Conservation (phyloP, 1,284 basidiomycete species). For the Veloboletus limbatus region DNA sequence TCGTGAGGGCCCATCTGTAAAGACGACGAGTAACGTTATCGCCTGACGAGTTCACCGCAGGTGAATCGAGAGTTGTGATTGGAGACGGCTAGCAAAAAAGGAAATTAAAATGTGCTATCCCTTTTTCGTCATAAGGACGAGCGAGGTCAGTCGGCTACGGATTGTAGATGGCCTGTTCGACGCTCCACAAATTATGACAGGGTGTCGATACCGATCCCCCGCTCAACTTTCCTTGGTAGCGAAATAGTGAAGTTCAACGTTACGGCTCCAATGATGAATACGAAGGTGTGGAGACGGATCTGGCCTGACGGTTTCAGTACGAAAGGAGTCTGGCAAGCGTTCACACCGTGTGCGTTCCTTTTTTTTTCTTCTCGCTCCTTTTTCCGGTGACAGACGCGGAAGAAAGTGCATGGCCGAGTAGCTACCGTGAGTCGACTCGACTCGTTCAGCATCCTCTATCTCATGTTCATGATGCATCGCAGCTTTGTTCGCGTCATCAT, state of each 20-base stretch:
- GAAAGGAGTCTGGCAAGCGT: conserved; percentile 60
- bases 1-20: too few relatives aligned
- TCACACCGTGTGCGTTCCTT: conserved; percentile 23
- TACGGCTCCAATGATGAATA: conserved; percentile 1
- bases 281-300: conserved; percentile 66
- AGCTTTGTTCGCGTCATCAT: conserved; percentile 2
- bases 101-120: too few relatives aligned
- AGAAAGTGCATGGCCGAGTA: conserved; percentile 9
- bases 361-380: too few relatives aligned
- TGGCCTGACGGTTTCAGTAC: conserved; percentile 53
- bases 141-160: too few relatives aligned
- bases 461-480: not conserved
- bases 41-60: too few relatives aligned
- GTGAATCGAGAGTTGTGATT: too few relatives aligned
- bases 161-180: conserved; percentile 5
- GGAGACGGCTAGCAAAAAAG: too few relatives aligned
- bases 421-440: not conserved
- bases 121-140: too few relatives aligned
- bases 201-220: conserved; percentile 22
- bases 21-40: too few relatives aligned
- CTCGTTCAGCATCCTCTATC: not conserved
- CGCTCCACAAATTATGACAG: conserved; percentile 17
- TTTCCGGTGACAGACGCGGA: not conserved
- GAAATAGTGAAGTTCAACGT: conserved; percentile 43
- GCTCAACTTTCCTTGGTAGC: conserved; percentile 47